Evolutionary conservation across 441 rosid genomes (phyloP), one percentile per base, ranked within the genome.

Genomic region (Arabidopsis lyrata): DNA sequence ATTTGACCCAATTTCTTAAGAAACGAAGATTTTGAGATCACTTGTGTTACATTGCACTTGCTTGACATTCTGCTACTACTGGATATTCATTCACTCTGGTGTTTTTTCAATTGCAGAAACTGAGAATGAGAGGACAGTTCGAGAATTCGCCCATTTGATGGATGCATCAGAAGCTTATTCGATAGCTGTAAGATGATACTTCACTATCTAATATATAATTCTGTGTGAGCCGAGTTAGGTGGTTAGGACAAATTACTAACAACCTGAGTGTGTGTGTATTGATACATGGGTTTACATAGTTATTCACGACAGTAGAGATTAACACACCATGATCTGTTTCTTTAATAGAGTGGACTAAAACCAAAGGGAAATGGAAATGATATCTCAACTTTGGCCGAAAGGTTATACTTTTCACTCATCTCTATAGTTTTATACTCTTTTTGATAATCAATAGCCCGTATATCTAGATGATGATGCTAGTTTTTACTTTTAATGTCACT

Each of bases 71-170:
- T 77, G 70, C 38, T 18, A 13, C 27, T 61, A 13, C 27, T 61
- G 5, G 18, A 47, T 45, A 63, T 54, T 47, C 35, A 63, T 50
- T 47, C 39, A 77, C 75, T 14, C 47, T 79, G 80, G 47, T 72
- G 75, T 81, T 83, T 54, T 54, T 82, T 75, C 67, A 72, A 80
- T 79, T 84, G 86, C 93, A 95, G 99, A 95, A 84, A 83, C 84
- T 44, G 92, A 88, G 78, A 86, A 88, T 60, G 94, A 90, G 74
- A 87, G 99, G 79, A 38, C 79, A 0, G 86, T 84, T 44, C 84
- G 99, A 80, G 99, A 95, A 74, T 89, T 86, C 54, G 75, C 97
- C 1, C 55, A 64, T 42, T 85, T 95, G 77, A 49, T 88, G 48
- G 97, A 92, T 81, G 86, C 96, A 22, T 48, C 75, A 41, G 86